phyloP scores from a whole-genome alignment of 129 eudicot genomes.

The Chrysanthemum seticuspe region DNA sequence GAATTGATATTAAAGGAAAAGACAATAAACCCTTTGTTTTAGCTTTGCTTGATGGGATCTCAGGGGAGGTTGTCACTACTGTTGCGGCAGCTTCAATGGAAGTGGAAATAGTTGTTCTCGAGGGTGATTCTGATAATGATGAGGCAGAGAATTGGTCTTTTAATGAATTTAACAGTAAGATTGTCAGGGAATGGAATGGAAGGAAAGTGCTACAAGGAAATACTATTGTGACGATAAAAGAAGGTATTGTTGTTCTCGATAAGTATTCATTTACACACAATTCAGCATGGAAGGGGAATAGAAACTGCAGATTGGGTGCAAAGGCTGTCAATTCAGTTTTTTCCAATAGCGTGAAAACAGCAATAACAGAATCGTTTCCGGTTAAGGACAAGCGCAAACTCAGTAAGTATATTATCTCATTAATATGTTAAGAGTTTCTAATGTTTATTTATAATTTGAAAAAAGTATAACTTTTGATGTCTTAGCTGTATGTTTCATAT shows the following conservation, averaged over 20 bases:
- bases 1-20: slow-evolving; percentile 51
- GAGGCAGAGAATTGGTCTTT: slow-evolving; percentile 31
- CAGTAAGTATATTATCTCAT: slow-evolving; percentile 47
- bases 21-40: slow-evolving; percentile 33
- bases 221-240: slow-evolving; percentile 34
- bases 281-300: slow-evolving; percentile 41
- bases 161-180: slow-evolving; percentile 39
- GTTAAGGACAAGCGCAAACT: slow-evolving; percentile 53
- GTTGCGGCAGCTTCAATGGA: slow-evolving; percentile 46
- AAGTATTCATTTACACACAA: slow-evolving; percentile 46
- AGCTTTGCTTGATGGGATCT: slow-evolving; percentile 44
- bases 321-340: slow-evolving; percentile 29
- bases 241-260: slow-evolving; percentile 42
- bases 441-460: no score
- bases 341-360: slow-evolving; percentile 44
- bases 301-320: slow-evolving; percentile 41
- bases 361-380: slow-evolving; percentile 52
- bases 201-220: slow-evolving; percentile 50
- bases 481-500: neutral
- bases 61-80: slow-evolving; percentile 34
- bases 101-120: slow-evolving; percentile 59
- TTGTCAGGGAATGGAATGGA: slow-evolving; percentile 39
- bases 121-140: slow-evolving; percentile 34
- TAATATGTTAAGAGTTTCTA: neutral
- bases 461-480: neutral